Evolutionary conservation across 768 basidiomycete genomes (phyloP), one percentile per base, ranked within the genome.

Genomic region (Pleurotus tuber-regium): DNA sequence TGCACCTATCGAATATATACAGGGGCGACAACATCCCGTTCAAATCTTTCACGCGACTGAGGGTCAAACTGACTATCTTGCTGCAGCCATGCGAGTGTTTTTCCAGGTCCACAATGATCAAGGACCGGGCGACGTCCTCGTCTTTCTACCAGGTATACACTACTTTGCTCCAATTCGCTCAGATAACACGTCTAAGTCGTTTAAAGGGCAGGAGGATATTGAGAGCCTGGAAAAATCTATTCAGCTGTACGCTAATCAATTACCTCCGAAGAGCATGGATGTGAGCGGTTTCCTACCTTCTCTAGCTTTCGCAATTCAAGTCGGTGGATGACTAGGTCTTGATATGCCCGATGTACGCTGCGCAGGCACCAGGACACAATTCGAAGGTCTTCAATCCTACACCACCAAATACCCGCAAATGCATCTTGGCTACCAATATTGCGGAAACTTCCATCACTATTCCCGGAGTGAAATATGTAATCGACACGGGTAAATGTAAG

Each of bases 371-470:
- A 21, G 71, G 75, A 9, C 82, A 88, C 55, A 94, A 97, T 68
- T 69, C 82, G 38, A 83, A 83, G 62, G 90, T 90, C 41, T 98
- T 98, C 67, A 62, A 68, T 0, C 70, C 82, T 1, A 69, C 89
- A 0, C 83, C 87, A 11, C 63, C 79, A 1, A 78, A 83, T 47
- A 82, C 80, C 1, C 82, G 97, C 51, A 95, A 98, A 68, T 89
- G 94, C 68, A 92, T 99, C 56, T 75, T 99, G 31, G 88, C 97
- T 1, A 99, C 97, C 14, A 99, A 98, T 67, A 95, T 99, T 53
- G 97, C 97, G 9, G 97, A 99, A 68, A 98, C 97, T 0, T 92
- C 89, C 10, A 92, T 99, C 64, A 98, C 97, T 11, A 97, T 99
- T 62, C 93, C 95, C 2, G 94, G 94, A 0, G 86, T 99, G 51